These are phyloP conservation scores for Babjeviella inositovora DNA, from an alignment of 805 yeast genomes.

Conservation along the genomic window DNA sequence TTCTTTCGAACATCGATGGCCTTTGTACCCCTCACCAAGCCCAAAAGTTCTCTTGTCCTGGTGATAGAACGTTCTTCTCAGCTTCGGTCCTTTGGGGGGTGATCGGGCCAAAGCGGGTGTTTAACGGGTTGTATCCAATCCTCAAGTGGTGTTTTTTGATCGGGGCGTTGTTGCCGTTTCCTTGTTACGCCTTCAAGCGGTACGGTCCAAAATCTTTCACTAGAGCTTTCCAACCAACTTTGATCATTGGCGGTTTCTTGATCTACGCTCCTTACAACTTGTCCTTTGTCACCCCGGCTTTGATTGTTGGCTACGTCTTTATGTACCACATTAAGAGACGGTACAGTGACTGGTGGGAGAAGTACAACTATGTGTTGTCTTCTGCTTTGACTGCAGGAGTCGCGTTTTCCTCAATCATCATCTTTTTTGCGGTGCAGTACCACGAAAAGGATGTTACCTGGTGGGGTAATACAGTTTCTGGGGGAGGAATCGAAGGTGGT, in stretches of 20 bases:
- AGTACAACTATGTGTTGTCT: conserved; percentile 32
- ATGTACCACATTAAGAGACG: conserved; percentile 31
- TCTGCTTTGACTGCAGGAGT: conserved; percentile 48
- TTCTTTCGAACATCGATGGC: conserved; percentile 12
- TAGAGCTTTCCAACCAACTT: conserved; percentile 28
- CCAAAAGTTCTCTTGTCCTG: conserved; percentile 22
- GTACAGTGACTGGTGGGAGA: conserved; percentile 41
- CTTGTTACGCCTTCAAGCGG: conserved; percentile 10
- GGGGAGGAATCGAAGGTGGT: conserved; percentile 4
- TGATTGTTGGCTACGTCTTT: conserved; percentile 22
- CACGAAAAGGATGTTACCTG: conserved; percentile 25
- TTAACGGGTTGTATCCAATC: conserved; percentile 41
- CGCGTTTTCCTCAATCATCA: conserved; percentile 39
- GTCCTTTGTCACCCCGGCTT: conserved; percentile 23
- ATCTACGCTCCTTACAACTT: conserved; percentile 38
- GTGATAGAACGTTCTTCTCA: conserved; percentile 24
- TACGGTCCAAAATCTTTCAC: conserved; percentile 9
- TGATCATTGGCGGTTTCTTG: conserved; percentile 32
- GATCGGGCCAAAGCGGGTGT: conserved; percentile 40
- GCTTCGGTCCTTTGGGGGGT: conserved; percentile 40
- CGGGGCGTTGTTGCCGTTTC: conserved; percentile 21
- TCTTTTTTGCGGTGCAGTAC: conserved; percentile 33
- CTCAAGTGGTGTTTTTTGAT: conserved; percentile 49
- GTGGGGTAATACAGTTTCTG: conserved; percentile 46
- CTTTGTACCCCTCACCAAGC: conserved; percentile 15